phyloP scores from a whole-genome alignment of 2,329 filamentous ascomycete genomes.

The Plectosphaerella sp. region DNA sequence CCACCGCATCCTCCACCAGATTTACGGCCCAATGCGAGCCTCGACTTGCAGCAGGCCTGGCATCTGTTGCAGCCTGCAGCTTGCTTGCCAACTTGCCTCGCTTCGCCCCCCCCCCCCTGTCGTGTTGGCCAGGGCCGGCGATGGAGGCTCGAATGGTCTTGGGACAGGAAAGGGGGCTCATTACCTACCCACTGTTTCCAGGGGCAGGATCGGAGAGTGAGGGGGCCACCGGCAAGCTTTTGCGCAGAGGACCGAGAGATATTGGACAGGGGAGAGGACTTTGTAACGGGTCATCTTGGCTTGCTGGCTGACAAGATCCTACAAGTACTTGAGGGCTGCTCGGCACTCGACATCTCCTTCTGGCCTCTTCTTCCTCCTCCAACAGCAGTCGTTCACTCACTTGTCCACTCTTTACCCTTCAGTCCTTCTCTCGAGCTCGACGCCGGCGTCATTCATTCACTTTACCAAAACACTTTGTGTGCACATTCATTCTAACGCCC shows the following conservation, averaged over 20 bases:
- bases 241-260: background rate
- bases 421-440: background rate
- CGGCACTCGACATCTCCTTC: background rate
- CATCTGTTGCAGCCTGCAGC: background rate
- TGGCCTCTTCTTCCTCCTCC: background rate
- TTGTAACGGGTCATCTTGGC: too few species aligned
- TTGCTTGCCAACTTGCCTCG: too few species aligned
- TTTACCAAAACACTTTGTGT: background rate
- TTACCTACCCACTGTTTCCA: too few species aligned
- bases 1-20: background rate
- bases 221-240: too few species aligned
- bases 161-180: too few species aligned
- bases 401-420: background rate
- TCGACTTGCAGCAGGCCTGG: background rate
- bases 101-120: too few species aligned
- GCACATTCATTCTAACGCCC: background rate
- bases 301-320: background rate
- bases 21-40: background rate
- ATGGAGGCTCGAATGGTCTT: too few species aligned
- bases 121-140: too few species aligned
- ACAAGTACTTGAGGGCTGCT: background rate
- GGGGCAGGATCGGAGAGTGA: too few species aligned
- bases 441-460: background rate
- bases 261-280: background rate
- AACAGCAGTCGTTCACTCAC: background rate